These are phyloP conservation scores for Hordeum pubiflorum DNA, from an alignment of 202 grass and related monocot genomes.

Conservation along the genomic window DNA sequence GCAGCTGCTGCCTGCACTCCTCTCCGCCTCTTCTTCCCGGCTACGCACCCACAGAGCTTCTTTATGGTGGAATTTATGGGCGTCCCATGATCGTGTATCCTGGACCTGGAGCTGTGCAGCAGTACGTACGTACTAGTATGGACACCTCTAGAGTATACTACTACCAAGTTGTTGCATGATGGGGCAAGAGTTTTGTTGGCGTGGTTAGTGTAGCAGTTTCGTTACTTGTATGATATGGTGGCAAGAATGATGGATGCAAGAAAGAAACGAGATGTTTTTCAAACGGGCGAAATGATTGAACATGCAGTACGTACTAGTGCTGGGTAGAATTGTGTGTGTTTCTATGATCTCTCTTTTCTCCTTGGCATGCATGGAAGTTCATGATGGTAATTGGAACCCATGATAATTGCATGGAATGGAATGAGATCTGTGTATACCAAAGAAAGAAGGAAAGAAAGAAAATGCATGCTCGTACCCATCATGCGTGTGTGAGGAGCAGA, in stretches of 20 bases:
- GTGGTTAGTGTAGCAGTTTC: too few species aligned
- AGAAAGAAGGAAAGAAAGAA: too few species aligned
- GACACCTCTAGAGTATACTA: too few species aligned
- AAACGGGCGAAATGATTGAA: neutral
- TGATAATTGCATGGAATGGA: conserved; percentile 21
- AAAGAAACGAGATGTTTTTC: neutral
- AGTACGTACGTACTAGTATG: too few species aligned
- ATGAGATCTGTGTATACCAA: neutral
- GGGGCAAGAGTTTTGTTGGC: too few species aligned
- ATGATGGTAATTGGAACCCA: conserved; percentile 28
- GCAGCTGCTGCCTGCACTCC: neutral
- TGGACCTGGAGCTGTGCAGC: neutral
- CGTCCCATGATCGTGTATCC: neutral
- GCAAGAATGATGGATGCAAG: neutral
- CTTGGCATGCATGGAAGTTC: conserved; percentile 27
- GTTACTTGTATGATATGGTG: neutral
- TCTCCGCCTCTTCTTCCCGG: neutral
- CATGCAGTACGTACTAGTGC: neutral
- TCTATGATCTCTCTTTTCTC: neutral
- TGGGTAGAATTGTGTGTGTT: neutral
- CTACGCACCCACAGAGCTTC: neutral
- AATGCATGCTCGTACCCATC: neutral
- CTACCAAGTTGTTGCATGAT: too few species aligned
- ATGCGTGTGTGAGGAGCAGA: neutral
- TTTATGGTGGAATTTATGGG: neutral